Evolutionary conservation across 768 basidiomycete genomes (phyloP).

Genomic region (Inosperma sp.): DNA sequence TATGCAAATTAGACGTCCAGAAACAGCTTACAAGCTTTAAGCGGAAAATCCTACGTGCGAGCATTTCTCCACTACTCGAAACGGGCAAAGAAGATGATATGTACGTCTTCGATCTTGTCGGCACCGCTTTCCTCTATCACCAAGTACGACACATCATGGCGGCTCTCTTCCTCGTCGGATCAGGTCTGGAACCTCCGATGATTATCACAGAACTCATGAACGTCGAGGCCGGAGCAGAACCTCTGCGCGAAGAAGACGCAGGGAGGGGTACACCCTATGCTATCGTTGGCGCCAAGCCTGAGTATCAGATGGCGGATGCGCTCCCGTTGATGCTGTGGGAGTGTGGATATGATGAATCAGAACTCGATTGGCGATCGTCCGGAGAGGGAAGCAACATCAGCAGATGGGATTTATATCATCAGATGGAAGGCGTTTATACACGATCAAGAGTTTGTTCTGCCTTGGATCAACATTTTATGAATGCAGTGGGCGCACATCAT

Average conservation of each 20-base stretch:
- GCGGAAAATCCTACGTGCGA: conserved; percentile 62
- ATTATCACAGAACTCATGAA: conserved; percentile 74
- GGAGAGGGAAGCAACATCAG: conserved; percentile 30
- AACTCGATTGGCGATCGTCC: conserved; percentile 70
- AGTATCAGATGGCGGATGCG: conserved; percentile 91
- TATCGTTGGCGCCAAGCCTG: conserved; percentile 69
- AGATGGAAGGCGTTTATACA: conserved; percentile 49
- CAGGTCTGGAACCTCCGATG: conserved; percentile 68
- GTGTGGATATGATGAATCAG: conserved; percentile 64
- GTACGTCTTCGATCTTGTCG: conserved; percentile 80
- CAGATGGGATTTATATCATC: conserved; percentile 43
- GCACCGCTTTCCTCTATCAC: conserved; percentile 89
- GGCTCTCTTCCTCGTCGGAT: conserved; percentile 81
- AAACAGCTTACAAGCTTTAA: conserved; percentile 86
- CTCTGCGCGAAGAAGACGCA: conserved; percentile 29
- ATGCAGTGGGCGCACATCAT: conserved; percentile 51
- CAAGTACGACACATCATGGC: conserved; percentile 96
- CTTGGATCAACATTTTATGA: conserved; percentile 62
- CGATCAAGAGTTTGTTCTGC: conserved; percentile 62
- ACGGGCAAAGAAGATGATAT: conserved; percentile 29
- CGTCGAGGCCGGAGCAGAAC: conserved; percentile 45
- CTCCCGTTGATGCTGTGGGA: conserved; percentile 91
- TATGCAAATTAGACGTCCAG: conserved; percentile 87
- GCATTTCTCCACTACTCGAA: conserved; percentile 46
- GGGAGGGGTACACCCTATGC: conserved; percentile 22